These are phyloP conservation scores for Hortaea werneckii DNA, from an alignment of 2,329 filamentous ascomycete species.

Conservation along the genomic window DNA sequence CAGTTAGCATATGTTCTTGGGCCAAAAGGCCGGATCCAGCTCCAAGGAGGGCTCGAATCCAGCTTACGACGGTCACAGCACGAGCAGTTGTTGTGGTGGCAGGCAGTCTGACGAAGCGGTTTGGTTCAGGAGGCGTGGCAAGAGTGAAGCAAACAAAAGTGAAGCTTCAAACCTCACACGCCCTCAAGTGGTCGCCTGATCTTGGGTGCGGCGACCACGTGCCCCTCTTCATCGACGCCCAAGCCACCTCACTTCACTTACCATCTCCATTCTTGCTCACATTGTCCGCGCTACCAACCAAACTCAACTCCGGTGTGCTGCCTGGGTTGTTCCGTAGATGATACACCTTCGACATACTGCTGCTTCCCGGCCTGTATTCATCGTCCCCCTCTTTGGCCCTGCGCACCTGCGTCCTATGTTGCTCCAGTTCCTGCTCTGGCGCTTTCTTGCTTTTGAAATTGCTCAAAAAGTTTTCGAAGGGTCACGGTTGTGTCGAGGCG, in stretches of 20 bases:
- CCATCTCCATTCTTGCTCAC: constrained; percentile 18
- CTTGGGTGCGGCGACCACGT: not conserved
- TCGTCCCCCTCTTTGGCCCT: constrained; percentile 19
- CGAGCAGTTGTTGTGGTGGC: not conserved
- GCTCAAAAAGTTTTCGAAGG: constrained; percentile 18
- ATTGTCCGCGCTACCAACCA: constrained; percentile 23
- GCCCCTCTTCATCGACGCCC: not conserved
- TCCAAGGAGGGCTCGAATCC: not conserved
- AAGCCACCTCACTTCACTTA: constrained; percentile 13
- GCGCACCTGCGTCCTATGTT: constrained; percentile 10
- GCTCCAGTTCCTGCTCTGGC: constrained; percentile 5
- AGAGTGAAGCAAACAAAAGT: not conserved
- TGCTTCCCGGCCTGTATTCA: constrained; percentile 20
- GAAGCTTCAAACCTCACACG: not conserved
- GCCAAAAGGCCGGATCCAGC: no score
- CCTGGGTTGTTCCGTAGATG: constrained; percentile 33
- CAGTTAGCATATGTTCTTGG: constrained; percentile 6
- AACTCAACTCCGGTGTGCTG: constrained; percentile 38
- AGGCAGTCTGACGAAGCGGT: not conserved
- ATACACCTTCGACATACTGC: constrained; percentile 28
- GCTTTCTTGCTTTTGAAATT: constrained; percentile 16
- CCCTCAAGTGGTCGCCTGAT: not conserved
- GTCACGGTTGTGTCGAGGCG: constrained; percentile 15
- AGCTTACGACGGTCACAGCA: not conserved
- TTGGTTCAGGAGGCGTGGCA: not conserved